Conservation (phyloP, 768 basidiomycete species). For the Candolleomyces eurysporus region DNA sequence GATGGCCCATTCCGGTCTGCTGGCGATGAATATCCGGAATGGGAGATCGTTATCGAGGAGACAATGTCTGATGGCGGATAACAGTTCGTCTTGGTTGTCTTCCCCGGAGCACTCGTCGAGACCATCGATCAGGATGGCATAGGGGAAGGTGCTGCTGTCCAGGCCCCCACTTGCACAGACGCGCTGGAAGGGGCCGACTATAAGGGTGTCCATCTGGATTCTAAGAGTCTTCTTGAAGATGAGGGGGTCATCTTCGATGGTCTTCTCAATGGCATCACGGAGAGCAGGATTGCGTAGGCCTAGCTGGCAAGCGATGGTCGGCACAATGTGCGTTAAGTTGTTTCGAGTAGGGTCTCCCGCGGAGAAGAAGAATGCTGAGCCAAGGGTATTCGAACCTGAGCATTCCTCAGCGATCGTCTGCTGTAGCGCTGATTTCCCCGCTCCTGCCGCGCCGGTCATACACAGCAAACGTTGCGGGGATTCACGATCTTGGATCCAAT, state of each 20-base stretch:
- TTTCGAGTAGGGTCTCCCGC: background rate
- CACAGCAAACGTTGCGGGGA: background rate
- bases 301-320: constrained; percentile 13
- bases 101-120: too few relatives aligned
- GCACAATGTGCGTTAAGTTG: constrained; percentile 7
- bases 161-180: too few relatives aligned
- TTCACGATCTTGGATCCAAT: constrained; percentile 2
- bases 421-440: constrained; percentile 7
- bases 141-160: too few relatives aligned
- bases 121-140: too few relatives aligned
- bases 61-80: too few relatives aligned
- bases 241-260: background rate
- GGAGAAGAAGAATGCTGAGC: constrained; percentile 12
- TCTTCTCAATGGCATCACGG: background rate
- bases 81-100: too few relatives aligned
- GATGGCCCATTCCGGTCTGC: too few relatives aligned
- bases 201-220: too few relatives aligned
- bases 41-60: too few relatives aligned
- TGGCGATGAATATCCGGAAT: too few relatives aligned
- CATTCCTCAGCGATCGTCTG: constrained; percentile 13
- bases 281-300: background rate
- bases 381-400: too few relatives aligned
- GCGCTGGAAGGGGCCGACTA: too few relatives aligned
- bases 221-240: background rate
- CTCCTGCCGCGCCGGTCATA: background rate